Evolutionary conservation across 75 land plant genomes (phyloP).

Genomic region (Cryptomeria japonica): DNA sequence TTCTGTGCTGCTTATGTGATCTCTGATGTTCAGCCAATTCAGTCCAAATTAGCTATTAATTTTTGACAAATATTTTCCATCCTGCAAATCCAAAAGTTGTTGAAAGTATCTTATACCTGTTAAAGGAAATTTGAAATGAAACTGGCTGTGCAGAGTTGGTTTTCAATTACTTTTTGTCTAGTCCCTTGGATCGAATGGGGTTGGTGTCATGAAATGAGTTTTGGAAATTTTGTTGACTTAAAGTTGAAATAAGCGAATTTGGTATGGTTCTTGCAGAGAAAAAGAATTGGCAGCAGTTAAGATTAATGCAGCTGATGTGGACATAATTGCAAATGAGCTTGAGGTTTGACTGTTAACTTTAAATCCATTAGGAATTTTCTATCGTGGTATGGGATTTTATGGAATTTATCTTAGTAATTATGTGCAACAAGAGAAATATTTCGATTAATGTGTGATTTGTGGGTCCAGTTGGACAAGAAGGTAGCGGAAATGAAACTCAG

Average conservation of each 20-base stretch:
- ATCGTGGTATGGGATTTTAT: background rate
- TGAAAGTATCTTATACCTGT: background rate
- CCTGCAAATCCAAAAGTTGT: background rate
- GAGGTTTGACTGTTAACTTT: constrained; percentile 48
- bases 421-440: background rate
- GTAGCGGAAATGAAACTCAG: constrained; percentile 86
- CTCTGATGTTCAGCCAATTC: background rate
- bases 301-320: constrained; percentile 81
- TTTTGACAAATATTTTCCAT: background rate
- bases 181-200: background rate
- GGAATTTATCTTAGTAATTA: background rate
- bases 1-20: background rate
- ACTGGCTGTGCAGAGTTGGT: background rate
- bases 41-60: background rate
- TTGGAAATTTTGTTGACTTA: background rate
- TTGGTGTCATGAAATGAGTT: background rate
- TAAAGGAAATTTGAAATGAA: background rate
- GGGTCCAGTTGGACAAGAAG: constrained; percentile 79
- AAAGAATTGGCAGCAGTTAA: constrained; percentile 96
- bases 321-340: constrained; percentile 83
- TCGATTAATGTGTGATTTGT: background rate
- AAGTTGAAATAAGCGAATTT: background rate
- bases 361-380: background rate
- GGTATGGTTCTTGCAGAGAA: constrained; percentile 55
- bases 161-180: background rate